Evolutionary conservation across 148 eudicot species (phyloP).

Genomic region (Agrostemma githago): DNA sequence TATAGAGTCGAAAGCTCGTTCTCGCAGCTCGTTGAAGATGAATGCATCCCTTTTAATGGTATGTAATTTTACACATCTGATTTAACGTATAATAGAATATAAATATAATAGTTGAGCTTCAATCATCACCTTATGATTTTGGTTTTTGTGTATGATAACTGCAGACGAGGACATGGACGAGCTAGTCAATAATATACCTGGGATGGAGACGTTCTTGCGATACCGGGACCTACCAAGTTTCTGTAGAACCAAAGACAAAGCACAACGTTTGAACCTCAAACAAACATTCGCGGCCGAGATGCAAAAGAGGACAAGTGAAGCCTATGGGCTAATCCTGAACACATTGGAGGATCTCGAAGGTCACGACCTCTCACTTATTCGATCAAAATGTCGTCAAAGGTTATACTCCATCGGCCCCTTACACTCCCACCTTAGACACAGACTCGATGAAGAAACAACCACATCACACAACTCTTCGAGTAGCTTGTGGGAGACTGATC

Average conservation of each 20-base stretch:
- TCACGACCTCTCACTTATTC: conserved; percentile 29
- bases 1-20: background rate
- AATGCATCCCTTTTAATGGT: conserved; percentile 7
- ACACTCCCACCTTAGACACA: conserved; percentile 31
- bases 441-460: background rate
- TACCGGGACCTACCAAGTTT: conserved; percentile 33
- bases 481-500: conserved; percentile 39
- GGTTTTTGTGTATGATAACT: background rate
- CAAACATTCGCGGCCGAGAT: background rate
- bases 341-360: conserved; percentile 43
- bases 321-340: conserved; percentile 33
- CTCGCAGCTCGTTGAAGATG: conserved; percentile 2
- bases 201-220: conserved; percentile 30
- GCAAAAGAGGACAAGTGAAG: background rate
- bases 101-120: too few species aligned
- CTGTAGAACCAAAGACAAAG: conserved; percentile 17
- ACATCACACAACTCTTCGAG: background rate
- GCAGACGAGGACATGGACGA: conserved; percentile 28
- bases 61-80: background rate
- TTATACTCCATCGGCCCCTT: conserved; percentile 45
- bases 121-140: too few species aligned
- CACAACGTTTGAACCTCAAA: conserved; percentile 12
- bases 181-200: conserved; percentile 18
- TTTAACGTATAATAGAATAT: too few species aligned
- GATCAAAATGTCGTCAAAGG: conserved; percentile 12